phyloP scores from a whole-genome alignment of 2,329 filamentous ascomycete genomes.

The Cladobotryum protrusum region DNA sequence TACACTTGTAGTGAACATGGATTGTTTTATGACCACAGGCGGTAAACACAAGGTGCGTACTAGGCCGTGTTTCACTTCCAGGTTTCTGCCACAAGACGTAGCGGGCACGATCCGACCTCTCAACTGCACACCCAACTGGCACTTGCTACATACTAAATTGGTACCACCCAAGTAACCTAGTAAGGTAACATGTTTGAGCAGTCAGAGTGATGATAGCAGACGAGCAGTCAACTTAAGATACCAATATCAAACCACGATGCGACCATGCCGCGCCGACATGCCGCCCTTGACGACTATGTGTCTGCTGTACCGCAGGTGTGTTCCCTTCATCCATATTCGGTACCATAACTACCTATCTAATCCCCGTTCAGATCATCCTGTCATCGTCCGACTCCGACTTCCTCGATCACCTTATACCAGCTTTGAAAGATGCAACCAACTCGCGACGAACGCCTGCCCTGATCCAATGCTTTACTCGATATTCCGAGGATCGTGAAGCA shows the following conservation, averaged over 20 bases:
- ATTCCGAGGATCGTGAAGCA: constrained; percentile 77
- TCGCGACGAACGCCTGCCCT: constrained; percentile 68
- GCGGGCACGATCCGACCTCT: too few species aligned
- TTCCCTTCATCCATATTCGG: constrained; percentile 11
- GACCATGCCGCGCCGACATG: constrained; percentile 39
- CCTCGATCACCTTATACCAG: constrained; percentile 89
- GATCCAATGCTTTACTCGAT: constrained; percentile 62
- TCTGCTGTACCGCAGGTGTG: constrained; percentile 40
- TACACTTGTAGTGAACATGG: too few species aligned
- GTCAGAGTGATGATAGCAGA: too few species aligned
- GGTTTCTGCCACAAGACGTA: too few species aligned
- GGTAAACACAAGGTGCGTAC: too few species aligned
- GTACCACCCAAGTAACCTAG: too few species aligned
- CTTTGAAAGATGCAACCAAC: constrained; percentile 81
- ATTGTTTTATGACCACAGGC: too few species aligned
- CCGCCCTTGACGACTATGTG: constrained; percentile 42
- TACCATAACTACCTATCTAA: constrained; percentile 10
- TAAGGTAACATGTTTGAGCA: too few species aligned
- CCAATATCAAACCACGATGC: neutral
- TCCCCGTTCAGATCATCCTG: constrained; percentile 67
- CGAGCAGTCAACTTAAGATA: neutral
- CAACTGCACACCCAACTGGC: too few species aligned
- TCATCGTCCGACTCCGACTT: constrained; percentile 90
- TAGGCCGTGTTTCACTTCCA: too few species aligned
- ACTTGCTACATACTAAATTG: too few species aligned